These are phyloP conservation scores for Seiridium unicorne DNA, from an alignment of 2,329 filamentous ascomycete genomes.

Conservation along the genomic window DNA sequence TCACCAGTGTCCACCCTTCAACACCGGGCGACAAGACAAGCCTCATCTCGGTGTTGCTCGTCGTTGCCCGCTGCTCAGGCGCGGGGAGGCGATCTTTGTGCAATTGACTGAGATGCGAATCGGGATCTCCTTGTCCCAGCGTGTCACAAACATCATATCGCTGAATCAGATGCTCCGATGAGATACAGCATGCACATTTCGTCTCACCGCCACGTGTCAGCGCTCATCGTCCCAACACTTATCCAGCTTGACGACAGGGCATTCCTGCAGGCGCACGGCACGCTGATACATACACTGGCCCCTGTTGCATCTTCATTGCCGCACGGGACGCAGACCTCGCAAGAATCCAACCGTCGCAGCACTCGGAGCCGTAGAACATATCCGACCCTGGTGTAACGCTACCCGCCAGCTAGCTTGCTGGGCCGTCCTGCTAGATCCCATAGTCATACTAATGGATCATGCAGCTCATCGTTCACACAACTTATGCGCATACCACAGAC, in stretches of 20 bases:
- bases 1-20: not conserved
- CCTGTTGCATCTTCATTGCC: not conserved
- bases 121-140: not conserved
- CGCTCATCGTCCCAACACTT: not conserved
- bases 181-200: not conserved
- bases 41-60: not conserved
- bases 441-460: too few relatives aligned
- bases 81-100: not conserved
- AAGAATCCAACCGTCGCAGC: not conserved
- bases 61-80: not conserved
- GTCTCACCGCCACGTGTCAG: conserved; percentile 4
- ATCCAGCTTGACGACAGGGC: not conserved
- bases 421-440: too few relatives aligned
- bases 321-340: not conserved
- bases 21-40: too few relatives aligned
- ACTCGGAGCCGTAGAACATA: not conserved
- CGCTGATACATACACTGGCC: too few relatives aligned
- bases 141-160: not conserved
- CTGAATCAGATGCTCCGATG: not conserved
- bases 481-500: too few relatives aligned
- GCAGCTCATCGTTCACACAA: too few relatives aligned
- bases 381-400: too few relatives aligned
- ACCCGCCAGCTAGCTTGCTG: too few relatives aligned
- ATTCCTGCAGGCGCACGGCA: not conserved
- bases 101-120: not conserved